Base-by-base conservation (phyloP, 148 eudicot species). In the Mesembryanthemum crystallinum region DNA sequence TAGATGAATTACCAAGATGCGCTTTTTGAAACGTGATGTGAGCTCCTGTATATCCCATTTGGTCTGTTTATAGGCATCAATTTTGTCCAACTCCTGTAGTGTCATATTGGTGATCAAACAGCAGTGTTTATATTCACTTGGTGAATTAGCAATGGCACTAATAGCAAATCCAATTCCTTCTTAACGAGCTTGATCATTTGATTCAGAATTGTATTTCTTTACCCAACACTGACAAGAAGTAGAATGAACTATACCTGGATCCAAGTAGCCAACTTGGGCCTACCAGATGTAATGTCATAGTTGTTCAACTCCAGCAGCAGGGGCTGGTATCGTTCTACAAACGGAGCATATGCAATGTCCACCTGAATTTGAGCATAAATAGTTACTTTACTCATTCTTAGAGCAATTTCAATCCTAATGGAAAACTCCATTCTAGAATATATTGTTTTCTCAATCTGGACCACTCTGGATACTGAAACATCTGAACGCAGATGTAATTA, bases 61-160 rank as follows among this genome's bases (percentile, higher is more conserved):
- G 64, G 88, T 85, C 69, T 62, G 75, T 54, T 77, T 90, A 78
- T 88, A 90, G 27, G 89, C 91, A 63, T 86, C 91, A 51, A 90
- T 67, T 77, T 90, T 86, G 88, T 90, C 87, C 55, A 86, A 24
- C 76, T 88, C 94, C 94, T 90, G 83, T 77, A 80, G 29, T 17
- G 37, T 24, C 14, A 27, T 5, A 18, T 58, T 39, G 29, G 9
- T 27, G 47, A n/a, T 24, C 10, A 18, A 3, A 43, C 15, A 42
- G 18, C 28, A 43, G 1, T 45, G 29, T 39, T 67, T 67, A 14
- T n/a, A 30, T 57, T 37, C 7, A 9, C 5, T 20, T 45, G 18
- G 18, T 8, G 23, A 35, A 24, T 27, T 28, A 57, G 0, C 32
- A 15, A 25, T 30, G 10, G 28, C n/a, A 51, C 21, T 7, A 11